Percentiles rank a stretch among this genome's conserved stretches.
Evolutionary conservation across 2,329 filamentous ascomycete genomes (phyloP).

Genomic region (Tolypocladium album): DNA sequence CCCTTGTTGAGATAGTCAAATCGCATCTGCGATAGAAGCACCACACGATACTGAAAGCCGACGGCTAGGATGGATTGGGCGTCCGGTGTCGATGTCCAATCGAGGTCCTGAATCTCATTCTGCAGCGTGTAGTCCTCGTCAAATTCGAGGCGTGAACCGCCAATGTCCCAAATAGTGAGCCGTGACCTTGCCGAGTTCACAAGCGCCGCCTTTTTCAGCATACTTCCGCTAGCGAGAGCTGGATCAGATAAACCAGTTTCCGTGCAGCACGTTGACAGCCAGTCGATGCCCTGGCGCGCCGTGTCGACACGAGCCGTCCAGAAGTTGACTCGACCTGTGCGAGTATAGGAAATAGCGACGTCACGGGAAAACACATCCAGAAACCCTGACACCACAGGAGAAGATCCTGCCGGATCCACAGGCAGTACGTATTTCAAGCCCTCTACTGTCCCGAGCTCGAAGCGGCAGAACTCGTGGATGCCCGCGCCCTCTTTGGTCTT

Average conservation of each 20-base stretch:
- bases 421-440: conserved; percentile 60
- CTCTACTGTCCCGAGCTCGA: conserved; percentile 52
- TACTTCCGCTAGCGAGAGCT: conserved; percentile 73
- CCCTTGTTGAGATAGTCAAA: conserved; percentile 86
- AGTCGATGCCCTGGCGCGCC: conserved; percentile 53
- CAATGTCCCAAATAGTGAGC: conserved; percentile 85
- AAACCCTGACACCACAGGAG: conserved; percentile 61
- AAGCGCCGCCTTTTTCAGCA: conserved; percentile 75
- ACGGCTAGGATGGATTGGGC: conserved; percentile 82
- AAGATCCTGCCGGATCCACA: conserved; percentile 75
- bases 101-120: conserved; percentile 73
- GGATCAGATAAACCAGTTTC: conserved; percentile 67
- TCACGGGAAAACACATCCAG: conserved; percentile 80
- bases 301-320: conserved; percentile 72
- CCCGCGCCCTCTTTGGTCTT: conserved; percentile 10
- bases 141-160: conserved; percentile 71
- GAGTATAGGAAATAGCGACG: conserved; percentile 75
- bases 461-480: conserved; percentile 59
- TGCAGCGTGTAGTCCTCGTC: conserved; percentile 62
- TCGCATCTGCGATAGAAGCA: conserved; percentile 76
- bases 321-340: conserved; percentile 63
- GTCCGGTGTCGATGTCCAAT: conserved; percentile 90
- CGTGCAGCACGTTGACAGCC: conserved; percentile 72
- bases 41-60: conserved; percentile 78
- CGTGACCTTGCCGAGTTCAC: conserved; percentile 64